Evolutionary conservation across 1,139 yeast genomes (phyloP).

Genomic region (Lodderomyces parapsilosis): DNA sequence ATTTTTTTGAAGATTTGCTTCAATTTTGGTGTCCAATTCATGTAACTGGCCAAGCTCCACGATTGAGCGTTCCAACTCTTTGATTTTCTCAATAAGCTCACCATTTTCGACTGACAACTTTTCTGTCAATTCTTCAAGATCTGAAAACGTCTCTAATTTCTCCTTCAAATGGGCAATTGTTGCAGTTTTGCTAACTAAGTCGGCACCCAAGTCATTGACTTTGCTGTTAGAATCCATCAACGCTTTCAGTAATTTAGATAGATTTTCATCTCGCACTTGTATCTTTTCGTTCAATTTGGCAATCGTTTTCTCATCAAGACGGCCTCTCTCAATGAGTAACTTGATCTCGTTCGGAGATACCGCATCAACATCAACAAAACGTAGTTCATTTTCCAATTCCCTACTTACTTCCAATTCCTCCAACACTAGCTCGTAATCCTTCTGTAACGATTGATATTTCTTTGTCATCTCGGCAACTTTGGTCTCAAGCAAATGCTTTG

Average conservation of each 20-base stretch:
- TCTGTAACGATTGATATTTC: constrained; percentile 36
- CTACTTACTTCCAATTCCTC: constrained; percentile 48
- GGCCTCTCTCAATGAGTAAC: constrained; percentile 26
- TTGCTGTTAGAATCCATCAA: constrained; percentile 21
- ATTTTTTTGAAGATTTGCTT: constrained; percentile 35
- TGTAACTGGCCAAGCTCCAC: constrained; percentile 61
- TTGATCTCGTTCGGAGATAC: constrained; percentile 20
- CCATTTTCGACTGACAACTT: constrained; percentile 56
- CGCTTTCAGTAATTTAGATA: constrained; percentile 23
- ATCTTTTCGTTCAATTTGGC: constrained; percentile 13
- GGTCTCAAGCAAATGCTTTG: constrained; percentile 33
- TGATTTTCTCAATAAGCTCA: constrained; percentile 38
- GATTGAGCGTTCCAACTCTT: constrained; percentile 39
- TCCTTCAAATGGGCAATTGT: constrained; percentile 29
- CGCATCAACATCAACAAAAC: constrained; percentile 16
- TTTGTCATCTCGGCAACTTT: constrained; percentile 28
- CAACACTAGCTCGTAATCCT: constrained; percentile 40
- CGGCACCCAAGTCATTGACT: constrained; percentile 14
- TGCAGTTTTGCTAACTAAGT: constrained; percentile 12
- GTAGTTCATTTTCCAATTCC: constrained; percentile 39
- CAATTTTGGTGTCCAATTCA: constrained; percentile 63
- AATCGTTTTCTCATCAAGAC: constrained; percentile 28
- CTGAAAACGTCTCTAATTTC: constrained; percentile 41
- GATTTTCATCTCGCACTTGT: constrained; percentile 20
- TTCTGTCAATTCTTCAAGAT: constrained; percentile 52